Evolutionary conservation across 2,329 filamentous ascomycete species (phyloP), one percentile per base, ranked within the genome.

Genomic region (Aspergillus alliaceus): DNA sequence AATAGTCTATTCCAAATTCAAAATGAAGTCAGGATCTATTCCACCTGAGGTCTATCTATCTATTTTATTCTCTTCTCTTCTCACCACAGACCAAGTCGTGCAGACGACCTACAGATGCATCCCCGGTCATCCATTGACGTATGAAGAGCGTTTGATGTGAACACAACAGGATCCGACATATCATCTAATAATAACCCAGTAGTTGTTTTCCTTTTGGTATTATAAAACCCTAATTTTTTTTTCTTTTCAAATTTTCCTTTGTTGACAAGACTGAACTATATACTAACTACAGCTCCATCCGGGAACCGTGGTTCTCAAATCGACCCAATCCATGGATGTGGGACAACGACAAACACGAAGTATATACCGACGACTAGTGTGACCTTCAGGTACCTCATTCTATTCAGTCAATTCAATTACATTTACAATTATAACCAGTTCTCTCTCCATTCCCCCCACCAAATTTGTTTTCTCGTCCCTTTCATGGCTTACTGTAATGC

Each of bases 351-450:
- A 7, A 48, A 9, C 32, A 46, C 42, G 18, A 22, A 22, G 44
- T 48, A 32, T 48, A 48, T 48, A 18, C 44, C 44, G 44, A 48
- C 44, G 7, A 48, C 44, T 48, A 48, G 44, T 48, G 27, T 48
- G 6, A 48, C 18, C 44, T 32, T 48, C 27, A 48, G 44, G 27
- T 48, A 31, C 24, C 27, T 48, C 25, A 24, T 47, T 20, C 29
- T 32, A 18, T 32, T 31, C n/a, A n/a, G n/a, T n/a, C n/a, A n/a
- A n/a, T n/a, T n/a, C n/a, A n/a, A n/a, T n/a, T n/a, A n/a, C n/a
- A n/a, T n/a, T n/a, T n/a, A n/a, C n/a, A n/a, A n/a, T n/a, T n/a
- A n/a, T n/a, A n/a, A n/a, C n/a, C n/a, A n/a, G 22, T 31, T 48
- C 12, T 9, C 18, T 20, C 5, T 6, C 11, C 7, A 6, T 20